These are phyloP conservation scores for Sporothrix mexicana DNA, from an alignment of 2,329 filamentous ascomycete species.

Conservation along the genomic window DNA sequence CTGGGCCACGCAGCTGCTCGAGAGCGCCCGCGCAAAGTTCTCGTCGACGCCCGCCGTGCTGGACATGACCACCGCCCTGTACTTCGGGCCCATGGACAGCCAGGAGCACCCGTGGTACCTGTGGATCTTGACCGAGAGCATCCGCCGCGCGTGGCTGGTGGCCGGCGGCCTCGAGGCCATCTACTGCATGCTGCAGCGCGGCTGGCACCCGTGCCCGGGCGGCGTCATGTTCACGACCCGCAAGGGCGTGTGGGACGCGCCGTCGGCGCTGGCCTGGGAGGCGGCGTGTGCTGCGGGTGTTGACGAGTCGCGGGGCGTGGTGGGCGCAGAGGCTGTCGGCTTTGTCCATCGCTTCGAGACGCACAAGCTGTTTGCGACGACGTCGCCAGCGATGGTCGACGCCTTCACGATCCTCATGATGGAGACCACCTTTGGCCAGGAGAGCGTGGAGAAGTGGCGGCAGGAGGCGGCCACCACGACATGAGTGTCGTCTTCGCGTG, in stretches of 20 bases:
- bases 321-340: background rate
- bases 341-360: slow-evolving; percentile 35
- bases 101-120: slow-evolving; percentile 37
- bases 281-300: slow-evolving; percentile 17
- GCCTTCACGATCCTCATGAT: slow-evolving; percentile 36
- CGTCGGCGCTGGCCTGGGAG: slow-evolving; percentile 40
- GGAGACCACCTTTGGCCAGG: slow-evolving; percentile 35
- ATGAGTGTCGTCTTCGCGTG: no score
- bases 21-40: slow-evolving; percentile 12
- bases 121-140: slow-evolving; percentile 46
- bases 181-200: slow-evolving; percentile 40
- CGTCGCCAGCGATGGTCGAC: slow-evolving; percentile 35
- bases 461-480: background rate
- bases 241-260: slow-evolving; percentile 42
- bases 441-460: slow-evolving; percentile 36
- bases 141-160: slow-evolving; percentile 42
- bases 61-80: slow-evolving; percentile 25
- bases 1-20: slow-evolving; percentile 26
- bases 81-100: slow-evolving; percentile 21
- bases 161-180: slow-evolving; percentile 37
- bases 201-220: slow-evolving; percentile 40
- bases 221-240: slow-evolving; percentile 40
- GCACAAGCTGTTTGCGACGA: slow-evolving; percentile 30
- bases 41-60: background rate
- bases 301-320: no score